Evolutionary conservation across 768 basidiomycete genomes (phyloP), one percentile per base, ranked within the genome.

Genomic region (Leucocoprinus sp.): DNA sequence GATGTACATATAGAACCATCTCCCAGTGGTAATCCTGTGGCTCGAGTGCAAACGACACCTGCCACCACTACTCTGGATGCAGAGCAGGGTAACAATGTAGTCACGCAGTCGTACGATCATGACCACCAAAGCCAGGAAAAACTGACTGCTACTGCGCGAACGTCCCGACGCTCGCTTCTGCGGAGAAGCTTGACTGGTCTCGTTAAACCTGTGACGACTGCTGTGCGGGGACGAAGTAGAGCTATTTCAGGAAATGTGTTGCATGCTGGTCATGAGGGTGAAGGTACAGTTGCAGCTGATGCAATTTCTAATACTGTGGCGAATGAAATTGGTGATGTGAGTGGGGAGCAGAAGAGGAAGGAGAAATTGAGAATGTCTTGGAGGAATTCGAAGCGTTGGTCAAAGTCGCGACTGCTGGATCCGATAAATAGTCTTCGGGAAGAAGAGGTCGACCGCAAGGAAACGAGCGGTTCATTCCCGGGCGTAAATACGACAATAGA

Each of bases 181-280:
- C 62, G 68, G 3, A 66, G 53, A 37, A 67, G 63, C 42, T 55
- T 72, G 35, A 50, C 57, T 48, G 66, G 48, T 50, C 55, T 53
- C 29, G 63, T 56, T 5, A 60, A 57, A 34, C 53, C 64, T 6
- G 45, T 29, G 7, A 31, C 37, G 7, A 15, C 42, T 37, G 6
- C 18, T 27, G 15, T 46, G 23, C 18, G 35, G 43, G 29, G 14
- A 36, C 29, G 34, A 12, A 41, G 38, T 29, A 23, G 19, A 37
- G n/a, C n/a, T n/a, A n/a, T n/a, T n/a, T n/a, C n/a, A n/a, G n/a
- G n/a, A n/a, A n/a, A n/a, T n/a, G n/a, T n/a, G n/a, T n/a, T n/a
- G n/a, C n/a, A n/a, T n/a, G n/a, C n/a, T n/a, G n/a, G n/a, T n/a
- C n/a, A n/a, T n/a, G n/a, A n/a, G 31, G 11, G 31, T 8, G 31